phyloP scores from a whole-genome alignment of 441 rosid species.

The Corymbia citriodora region DNA sequence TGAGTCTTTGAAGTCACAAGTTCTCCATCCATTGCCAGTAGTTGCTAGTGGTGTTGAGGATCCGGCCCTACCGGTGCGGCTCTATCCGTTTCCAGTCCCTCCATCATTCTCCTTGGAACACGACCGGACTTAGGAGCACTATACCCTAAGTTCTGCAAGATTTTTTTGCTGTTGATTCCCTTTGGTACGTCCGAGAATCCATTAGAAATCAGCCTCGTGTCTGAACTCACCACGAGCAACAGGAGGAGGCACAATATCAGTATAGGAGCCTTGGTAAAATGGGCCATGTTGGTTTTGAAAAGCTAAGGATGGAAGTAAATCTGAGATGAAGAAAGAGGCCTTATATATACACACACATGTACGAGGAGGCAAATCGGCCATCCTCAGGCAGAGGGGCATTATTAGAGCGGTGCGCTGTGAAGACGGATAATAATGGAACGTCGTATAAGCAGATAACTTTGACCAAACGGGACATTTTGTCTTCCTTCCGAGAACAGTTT shows the following conservation, averaged over 20 bases:
- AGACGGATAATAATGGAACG: slow-evolving; percentile 13
- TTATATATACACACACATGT: not conserved
- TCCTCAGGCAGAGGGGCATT: not conserved
- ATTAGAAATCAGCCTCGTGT: slow-evolving; percentile 5
- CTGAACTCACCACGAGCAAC: slow-evolving; percentile 9
- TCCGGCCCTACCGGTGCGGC: slow-evolving; percentile 42
- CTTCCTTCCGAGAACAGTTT: not conserved
- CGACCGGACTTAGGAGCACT: not conserved
- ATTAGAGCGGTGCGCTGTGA: not conserved
- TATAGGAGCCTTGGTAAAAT: not conserved
- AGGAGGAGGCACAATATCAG: not conserved
- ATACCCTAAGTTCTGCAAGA: slow-evolving; percentile 2
- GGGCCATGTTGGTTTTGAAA: slow-evolving; percentile 11
- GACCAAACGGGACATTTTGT: not conserved
- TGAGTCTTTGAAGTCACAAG: not conserved
- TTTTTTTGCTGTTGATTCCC: not conserved
- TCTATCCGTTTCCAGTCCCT: slow-evolving; percentile 3
- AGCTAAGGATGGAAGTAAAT: not conserved
- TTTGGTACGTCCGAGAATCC: not conserved
- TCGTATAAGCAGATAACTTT: slow-evolving; percentile 13
- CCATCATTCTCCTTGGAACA: slow-evolving; percentile 10
- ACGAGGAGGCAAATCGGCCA: not conserved
- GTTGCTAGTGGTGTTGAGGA: slow-evolving; percentile 27
- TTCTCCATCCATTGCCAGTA: not conserved
- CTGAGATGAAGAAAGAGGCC: not conserved